Evolutionary conservation across 495 filamentous ascomycete genomes (phyloP).

Genomic region (Aspergillus wentii): DNA sequence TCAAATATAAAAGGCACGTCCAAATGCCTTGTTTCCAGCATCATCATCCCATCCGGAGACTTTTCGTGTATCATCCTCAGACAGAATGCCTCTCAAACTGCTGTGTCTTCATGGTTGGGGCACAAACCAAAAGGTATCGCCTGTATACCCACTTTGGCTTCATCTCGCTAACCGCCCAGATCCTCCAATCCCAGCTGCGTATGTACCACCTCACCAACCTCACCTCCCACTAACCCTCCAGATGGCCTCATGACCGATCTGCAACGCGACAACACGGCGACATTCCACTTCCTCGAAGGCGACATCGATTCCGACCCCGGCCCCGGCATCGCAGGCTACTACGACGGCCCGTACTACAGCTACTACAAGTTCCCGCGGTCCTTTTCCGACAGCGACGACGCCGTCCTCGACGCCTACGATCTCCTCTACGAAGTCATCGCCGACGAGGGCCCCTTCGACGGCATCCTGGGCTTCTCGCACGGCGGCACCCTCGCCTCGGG

Average conservation of each 20-base stretch:
- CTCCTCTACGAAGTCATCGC: slow-evolving; percentile 26
- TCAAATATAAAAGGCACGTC: neutral
- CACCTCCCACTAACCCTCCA: slow-evolving; percentile 5
- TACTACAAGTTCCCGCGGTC: slow-evolving; percentile 30
- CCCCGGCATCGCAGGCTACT: slow-evolving; percentile 27
- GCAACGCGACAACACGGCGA: slow-evolving; percentile 25
- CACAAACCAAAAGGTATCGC: neutral
- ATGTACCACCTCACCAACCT: slow-evolving; percentile 1
- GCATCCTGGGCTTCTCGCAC: slow-evolving; percentile 34
- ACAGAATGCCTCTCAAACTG: neutral
- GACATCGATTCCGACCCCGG: slow-evolving; percentile 27
- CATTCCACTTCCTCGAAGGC: slow-evolving; percentile 29
- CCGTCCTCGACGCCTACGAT: slow-evolving; percentile 23
- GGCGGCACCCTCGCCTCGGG: slow-evolving; percentile 28
- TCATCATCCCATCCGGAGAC: neutral
- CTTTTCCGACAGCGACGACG: slow-evolving; percentile 14
- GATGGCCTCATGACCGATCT: slow-evolving; percentile 22
- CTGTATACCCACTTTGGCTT: neutral
- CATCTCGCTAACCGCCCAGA: slow-evolving; percentile 7
- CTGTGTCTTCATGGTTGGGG: neutral
- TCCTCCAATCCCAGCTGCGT: slow-evolving; percentile 25
- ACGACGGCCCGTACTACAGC: slow-evolving; percentile 31
- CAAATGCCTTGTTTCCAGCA: neutral
- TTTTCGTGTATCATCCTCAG: neutral
- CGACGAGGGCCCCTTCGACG: slow-evolving; percentile 34